A percentile compares a stretch with the other conserved stretches of the same genome.
These are phyloP conservation scores for Nemania abortiva DNA, from an alignment of 2,329 filamentous ascomycete genomes.

Conservation along the genomic window DNA sequence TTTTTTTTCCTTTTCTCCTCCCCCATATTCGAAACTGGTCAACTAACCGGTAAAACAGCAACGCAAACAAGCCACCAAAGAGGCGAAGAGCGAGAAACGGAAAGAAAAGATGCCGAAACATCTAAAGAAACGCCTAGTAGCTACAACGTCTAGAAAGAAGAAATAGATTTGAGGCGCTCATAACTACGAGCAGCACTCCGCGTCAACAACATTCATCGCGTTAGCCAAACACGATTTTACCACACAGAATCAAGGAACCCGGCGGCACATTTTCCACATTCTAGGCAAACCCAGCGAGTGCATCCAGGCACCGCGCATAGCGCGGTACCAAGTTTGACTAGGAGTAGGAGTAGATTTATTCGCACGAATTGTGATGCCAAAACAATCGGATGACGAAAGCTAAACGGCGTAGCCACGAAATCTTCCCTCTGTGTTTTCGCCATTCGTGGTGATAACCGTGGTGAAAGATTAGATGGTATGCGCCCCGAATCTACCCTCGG, in stretches of 20 bases:
- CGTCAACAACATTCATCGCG: background rate
- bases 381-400: conserved; percentile 64
- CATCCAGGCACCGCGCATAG: background rate
- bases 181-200: background rate
- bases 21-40: background rate
- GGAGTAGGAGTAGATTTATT: background rate
- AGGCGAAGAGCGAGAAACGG: conserved; percentile 92
- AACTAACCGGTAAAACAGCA: conserved; percentile 45
- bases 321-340: background rate
- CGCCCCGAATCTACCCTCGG: conserved; percentile 55
- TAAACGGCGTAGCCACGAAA: conserved; percentile 37
- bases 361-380: background rate
- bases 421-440: conserved; percentile 46
- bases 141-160: conserved; percentile 71
- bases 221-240: no score
- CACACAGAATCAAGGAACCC: background rate
- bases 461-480: conserved; percentile 39
- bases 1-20: conserved; percentile 5
- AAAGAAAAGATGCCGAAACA: conserved; percentile 98
- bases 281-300: background rate
- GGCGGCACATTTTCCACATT: background rate
- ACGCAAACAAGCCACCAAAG: conserved; percentile 92
- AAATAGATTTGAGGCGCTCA: conserved; percentile 57
- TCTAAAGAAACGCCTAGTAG: conserved; percentile 89
- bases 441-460: conserved; percentile 56